These are phyloP conservation scores for Nicotiana tomentosiformis DNA, from an alignment of 257 asterid genomes.

Conservation along the genomic window DNA sequence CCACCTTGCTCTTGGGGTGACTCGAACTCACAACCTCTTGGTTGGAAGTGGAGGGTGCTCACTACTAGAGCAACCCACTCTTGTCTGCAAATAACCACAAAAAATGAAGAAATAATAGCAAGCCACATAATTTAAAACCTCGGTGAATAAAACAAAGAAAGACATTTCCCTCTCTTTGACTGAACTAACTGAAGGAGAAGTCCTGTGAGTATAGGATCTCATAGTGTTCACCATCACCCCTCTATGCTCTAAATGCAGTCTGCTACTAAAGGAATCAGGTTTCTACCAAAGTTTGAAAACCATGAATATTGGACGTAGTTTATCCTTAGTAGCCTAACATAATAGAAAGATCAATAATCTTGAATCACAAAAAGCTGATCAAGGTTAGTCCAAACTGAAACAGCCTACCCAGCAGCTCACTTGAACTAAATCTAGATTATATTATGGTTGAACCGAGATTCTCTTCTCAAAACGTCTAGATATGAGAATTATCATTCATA, in stretches of 20 bases:
- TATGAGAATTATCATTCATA: neutral
- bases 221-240: neutral
- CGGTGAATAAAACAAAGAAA: neutral
- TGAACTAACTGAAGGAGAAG: neutral
- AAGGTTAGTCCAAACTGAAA: neutral
- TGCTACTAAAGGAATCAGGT: neutral
- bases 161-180: neutral
- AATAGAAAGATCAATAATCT: neutral
- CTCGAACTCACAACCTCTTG: no score
- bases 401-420: neutral
- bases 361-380: neutral
- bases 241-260: neutral
- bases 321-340: neutral
- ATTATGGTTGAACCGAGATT: neutral
- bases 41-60: no score
- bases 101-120: neutral
- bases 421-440: neutral
- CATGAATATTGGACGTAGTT: neutral
- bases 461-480: neutral
- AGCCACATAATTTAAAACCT: neutral
- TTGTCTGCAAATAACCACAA: neutral
- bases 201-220: neutral
- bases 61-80: no score
- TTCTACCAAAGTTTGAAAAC: neutral
- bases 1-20: no score